Percentiles rank a stretch among this genome's conserved stretches.
Evolutionary conservation across 2,329 filamentous ascomycete genomes (phyloP).

Genomic region (Xylaria sp.): DNA sequence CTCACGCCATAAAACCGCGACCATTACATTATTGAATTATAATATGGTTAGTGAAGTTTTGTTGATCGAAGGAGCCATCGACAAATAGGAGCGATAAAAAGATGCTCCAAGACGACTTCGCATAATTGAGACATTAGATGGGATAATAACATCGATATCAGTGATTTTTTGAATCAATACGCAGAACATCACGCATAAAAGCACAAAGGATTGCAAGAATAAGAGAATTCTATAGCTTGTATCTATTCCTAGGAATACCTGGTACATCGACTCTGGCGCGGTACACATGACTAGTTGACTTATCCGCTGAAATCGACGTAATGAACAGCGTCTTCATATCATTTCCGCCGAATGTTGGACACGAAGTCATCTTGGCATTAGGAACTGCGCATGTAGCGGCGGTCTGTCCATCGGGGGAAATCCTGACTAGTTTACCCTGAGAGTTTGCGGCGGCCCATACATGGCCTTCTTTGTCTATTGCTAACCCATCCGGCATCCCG

Average conservation of each 20-base stretch:
- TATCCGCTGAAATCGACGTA: conserved; percentile 21
- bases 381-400: conserved; percentile 16
- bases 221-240: neutral
- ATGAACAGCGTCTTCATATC: conserved; percentile 30
- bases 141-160: no score
- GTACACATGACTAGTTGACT: conserved; percentile 24
- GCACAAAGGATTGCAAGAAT: neutral
- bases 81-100: no score
- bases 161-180: no score
- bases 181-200: no score
- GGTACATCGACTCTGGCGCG: conserved; percentile 22
- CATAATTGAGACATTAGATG: no score
- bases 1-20: no score
- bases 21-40: no score
- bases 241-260: conserved; percentile 9
- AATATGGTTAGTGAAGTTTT: no score
- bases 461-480: conserved; percentile 22
- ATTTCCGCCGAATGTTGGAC: conserved; percentile 16
- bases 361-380: conserved; percentile 26
- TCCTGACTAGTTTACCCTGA: conserved; percentile 18
- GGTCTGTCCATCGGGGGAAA: conserved; percentile 19
- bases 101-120: no score
- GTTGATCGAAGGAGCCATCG: no score
- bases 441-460: conserved; percentile 26
- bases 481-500: conserved; percentile 25